phyloP scores from a whole-genome alignment of 768 basidiomycete genomes.

The Suillus americanus region DNA sequence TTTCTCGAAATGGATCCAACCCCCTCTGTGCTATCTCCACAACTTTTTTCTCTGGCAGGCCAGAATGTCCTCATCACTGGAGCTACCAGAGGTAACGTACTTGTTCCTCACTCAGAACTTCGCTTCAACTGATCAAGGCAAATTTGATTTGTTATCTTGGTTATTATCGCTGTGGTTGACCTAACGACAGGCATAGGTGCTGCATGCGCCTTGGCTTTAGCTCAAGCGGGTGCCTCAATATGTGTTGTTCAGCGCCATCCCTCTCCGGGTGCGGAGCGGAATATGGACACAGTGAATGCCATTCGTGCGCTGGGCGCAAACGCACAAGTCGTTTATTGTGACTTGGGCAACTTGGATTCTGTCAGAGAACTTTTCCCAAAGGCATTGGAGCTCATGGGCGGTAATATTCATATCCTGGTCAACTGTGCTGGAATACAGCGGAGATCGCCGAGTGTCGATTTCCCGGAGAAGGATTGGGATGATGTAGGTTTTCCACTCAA shows the following conservation, averaged over 20 bases:
- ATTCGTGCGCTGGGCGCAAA: slow-evolving; percentile 36
- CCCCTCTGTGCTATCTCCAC: slow-evolving; percentile 45
- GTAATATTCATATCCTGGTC: slow-evolving; percentile 60
- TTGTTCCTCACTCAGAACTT: slow-evolving; percentile 14
- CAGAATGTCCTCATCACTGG: slow-evolving; percentile 80
- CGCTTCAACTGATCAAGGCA: slow-evolving; percentile 16
- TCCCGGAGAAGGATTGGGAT: slow-evolving; percentile 69
- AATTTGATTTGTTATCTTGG: slow-evolving; percentile 6
- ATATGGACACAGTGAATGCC: slow-evolving; percentile 34
- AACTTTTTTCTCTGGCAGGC: slow-evolving; percentile 67
- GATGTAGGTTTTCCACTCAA: slow-evolving; percentile 51
- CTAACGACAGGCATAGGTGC: slow-evolving; percentile 57
- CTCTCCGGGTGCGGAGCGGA: slow-evolving; percentile 33
- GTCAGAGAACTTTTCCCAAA: slow-evolving; percentile 49
- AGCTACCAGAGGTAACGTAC: slow-evolving; percentile 65
- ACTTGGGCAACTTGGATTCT: slow-evolving; percentile 49
- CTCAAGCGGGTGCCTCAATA: slow-evolving; percentile 52
- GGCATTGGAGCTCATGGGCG: slow-evolving; percentile 50
- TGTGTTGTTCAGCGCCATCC: slow-evolving; percentile 48
- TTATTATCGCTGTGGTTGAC: slow-evolving; percentile 1
- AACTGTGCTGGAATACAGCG: slow-evolving; percentile 70
- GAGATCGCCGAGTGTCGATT: slow-evolving; percentile 60
- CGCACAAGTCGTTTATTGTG: slow-evolving; percentile 51
- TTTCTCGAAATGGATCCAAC: slow-evolving; percentile 50
- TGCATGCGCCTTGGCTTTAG: slow-evolving; percentile 53